Base-by-base conservation (phyloP, 108 stramenopile species). In the Seminavis robusta region DNA sequence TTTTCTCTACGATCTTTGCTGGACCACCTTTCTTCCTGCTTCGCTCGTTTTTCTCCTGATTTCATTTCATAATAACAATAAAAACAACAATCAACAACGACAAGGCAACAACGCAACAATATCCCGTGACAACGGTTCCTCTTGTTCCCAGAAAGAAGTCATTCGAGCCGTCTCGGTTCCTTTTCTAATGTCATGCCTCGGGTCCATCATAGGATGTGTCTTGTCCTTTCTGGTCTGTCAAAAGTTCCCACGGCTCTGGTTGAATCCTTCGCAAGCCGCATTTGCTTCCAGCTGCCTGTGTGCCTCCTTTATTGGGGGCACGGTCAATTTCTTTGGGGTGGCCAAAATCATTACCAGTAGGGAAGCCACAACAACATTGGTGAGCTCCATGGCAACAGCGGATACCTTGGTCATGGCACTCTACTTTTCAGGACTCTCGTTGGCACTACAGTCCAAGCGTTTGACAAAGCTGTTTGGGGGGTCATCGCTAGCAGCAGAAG, bases 391-490 rank as follows among this genome's bases (percentile, higher is more conserved):
- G 84, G 78, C 82, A 17, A 73, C 84, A 20, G 84, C 84, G 3
- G 88, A 90, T 69, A 44, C 86, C 5, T 52, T 90, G 0, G 80
- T 83, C 28, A 90, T 86, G 88, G 83, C 84, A 19, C 17, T 90
- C 2, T 90, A 86, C 49, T 84, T 90, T 56, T 57, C 81, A 0
- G 20, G 62, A 33, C 27, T 90, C 47, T 60, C 77, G n/a, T 32
- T 68, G 15, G 73, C 73, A 7, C 39, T 78, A 5, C 49, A 74
- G 17, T 83, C 74, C 42, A 47, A 43, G 21, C 54, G 60, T 33
- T 49, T 77, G 4, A 23, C 15, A 31, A 11, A 23, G 13, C 33
- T 27, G 57, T 59, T 59, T 59, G 17, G 8, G 3, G 20, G 47
- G n/a, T n/a, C n/a, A n/a, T n/a, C n/a, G n/a, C n/a, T n/a, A n/a